Evolutionary conservation across 1,284 basidiomycete species (phyloP), one percentile per base, ranked within the genome.

Genomic region (Thecaphora frezii): DNA sequence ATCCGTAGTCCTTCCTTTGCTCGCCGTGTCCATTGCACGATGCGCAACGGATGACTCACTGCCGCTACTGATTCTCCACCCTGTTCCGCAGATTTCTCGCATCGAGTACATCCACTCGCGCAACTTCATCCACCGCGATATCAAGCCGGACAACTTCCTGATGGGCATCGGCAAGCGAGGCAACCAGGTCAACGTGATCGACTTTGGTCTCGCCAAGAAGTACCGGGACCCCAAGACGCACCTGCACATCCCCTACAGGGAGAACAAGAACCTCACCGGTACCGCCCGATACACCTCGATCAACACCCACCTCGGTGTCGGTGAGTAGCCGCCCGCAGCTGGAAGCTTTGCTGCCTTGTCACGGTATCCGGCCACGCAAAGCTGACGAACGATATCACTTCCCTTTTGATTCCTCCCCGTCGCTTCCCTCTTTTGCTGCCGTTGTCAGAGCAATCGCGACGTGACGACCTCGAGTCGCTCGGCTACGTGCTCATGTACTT

Each of bases 91-190:
- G 92, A 93, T 99, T 78, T 97, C 94, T 44, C 91, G 94, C 66
- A 91, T 98, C 79, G 94, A 99, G 81, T 97, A 97, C 83, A 92
- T 97, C 71, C 96, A 98, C 83, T 97, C 93, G 21, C 91, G 93
- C 79, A 98, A 98, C 84, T 98, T 98, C 81, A 97, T 99, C 69
- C 96, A 99, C 81, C 92, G 94, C 69, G 96, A 99, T 79, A 79
- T 99, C 86, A 98, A 98, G 82, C 96, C 96, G 46, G 94, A 98
- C 85, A 98, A 98, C 83, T 97, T 98, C 85, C 83, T 98, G 76
- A 97, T 98, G 93, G 96, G 96, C 41, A 97, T 98, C 65, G 96
- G 94, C 71, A 98, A 97, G 84, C 92, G 94, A 66, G 94, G 93
- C 67, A 98, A 96, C 82, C 96, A 98, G 82, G 94, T 99, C 82